Conservation (phyloP, 306 rosid genomes). For the Begonia peltatifolia region DNA sequence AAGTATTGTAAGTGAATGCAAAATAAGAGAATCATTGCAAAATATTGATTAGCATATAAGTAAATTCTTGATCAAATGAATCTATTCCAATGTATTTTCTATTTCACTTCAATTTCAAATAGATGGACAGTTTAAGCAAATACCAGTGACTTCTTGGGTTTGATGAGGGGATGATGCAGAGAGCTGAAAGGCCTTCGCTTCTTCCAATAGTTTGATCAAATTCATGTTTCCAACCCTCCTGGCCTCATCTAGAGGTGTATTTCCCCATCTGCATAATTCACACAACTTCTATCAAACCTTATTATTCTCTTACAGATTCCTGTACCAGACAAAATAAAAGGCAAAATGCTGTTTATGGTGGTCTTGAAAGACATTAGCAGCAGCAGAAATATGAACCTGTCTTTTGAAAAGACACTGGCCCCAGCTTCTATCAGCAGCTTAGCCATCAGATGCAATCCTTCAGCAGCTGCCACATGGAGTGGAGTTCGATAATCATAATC, state of each 20-base stretch:
- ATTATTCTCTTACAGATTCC: too few relatives aligned
- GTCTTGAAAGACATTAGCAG: too few relatives aligned
- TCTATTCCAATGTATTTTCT: background rate
- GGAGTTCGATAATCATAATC: slow-evolving; percentile 86
- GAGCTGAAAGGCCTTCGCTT: slow-evolving; percentile 53
- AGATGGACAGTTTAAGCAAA: background rate
- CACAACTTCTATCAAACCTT: too few relatives aligned
- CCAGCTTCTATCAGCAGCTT: slow-evolving; percentile 68
- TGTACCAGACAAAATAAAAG: too few relatives aligned
- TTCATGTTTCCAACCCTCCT: slow-evolving; percentile 71
- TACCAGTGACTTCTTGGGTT: slow-evolving; percentile 48
- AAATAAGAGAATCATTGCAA: background rate
- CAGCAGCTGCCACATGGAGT: slow-evolving; percentile 77
- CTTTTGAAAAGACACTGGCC: slow-evolving; percentile 73
- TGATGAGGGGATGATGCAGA: slow-evolving; percentile 22
- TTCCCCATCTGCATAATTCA: slow-evolving; percentile 66
- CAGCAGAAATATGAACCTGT: slow-evolving; percentile 20
- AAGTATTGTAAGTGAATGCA: background rate
- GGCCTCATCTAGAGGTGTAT: slow-evolving; percentile 81
- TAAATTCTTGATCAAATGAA: background rate
- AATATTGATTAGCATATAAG: background rate
- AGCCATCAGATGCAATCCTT: slow-evolving; percentile 73
- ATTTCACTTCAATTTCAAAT: background rate
- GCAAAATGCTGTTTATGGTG: background rate
- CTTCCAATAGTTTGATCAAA: slow-evolving; percentile 61